Evolutionary conservation across 768 basidiomycete genomes (phyloP).

Genomic region (Rhizopogon vulgaris): DNA sequence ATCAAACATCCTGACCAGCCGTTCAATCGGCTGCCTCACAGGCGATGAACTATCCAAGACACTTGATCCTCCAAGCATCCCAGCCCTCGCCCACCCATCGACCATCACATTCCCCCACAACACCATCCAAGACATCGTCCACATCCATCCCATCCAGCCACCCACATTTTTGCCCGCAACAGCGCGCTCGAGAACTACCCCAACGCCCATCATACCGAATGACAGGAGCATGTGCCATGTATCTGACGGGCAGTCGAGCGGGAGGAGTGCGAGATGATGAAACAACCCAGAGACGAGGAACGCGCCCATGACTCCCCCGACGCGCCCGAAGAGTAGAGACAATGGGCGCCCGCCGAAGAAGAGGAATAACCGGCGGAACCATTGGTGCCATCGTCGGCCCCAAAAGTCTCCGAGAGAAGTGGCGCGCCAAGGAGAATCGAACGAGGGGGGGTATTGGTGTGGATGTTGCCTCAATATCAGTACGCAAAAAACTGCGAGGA

Average conservation of each 20-base stretch:
- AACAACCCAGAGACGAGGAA: constrained; percentile 53
- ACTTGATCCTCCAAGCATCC: constrained; percentile 6
- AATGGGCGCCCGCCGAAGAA: constrained; percentile 24
- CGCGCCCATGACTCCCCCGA: constrained; percentile 45
- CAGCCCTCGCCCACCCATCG: constrained; percentile 15
- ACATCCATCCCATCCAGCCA: constrained; percentile 27
- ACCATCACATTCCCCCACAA: constrained; percentile 17
- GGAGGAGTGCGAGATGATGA: constrained; percentile 47
- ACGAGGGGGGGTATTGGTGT: constrained; percentile 27
- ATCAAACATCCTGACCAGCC: constrained; percentile 7
- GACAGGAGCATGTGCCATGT: constrained; percentile 36
- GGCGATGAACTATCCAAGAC: constrained; percentile 5
- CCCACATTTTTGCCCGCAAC: constrained; percentile 21
- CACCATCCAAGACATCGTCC: constrained; percentile 27
- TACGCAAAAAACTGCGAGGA: constrained; percentile 18
- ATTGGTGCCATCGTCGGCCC: constrained; percentile 34
- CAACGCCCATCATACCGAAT: constrained; percentile 51
- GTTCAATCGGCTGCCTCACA: constrained; percentile 8
- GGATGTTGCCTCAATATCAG: constrained; percentile 24
- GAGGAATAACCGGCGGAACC: constrained; percentile 26
- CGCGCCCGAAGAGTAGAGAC: constrained; percentile 37
- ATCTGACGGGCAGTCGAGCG: constrained; percentile 42
- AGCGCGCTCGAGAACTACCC: constrained; percentile 39
- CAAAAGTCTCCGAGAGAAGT: constrained; percentile 33
- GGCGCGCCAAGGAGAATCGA: constrained; percentile 28